phyloP scores from a whole-genome alignment of 148 eudicot genomes.

The Nepenthes gracilis region DNA sequence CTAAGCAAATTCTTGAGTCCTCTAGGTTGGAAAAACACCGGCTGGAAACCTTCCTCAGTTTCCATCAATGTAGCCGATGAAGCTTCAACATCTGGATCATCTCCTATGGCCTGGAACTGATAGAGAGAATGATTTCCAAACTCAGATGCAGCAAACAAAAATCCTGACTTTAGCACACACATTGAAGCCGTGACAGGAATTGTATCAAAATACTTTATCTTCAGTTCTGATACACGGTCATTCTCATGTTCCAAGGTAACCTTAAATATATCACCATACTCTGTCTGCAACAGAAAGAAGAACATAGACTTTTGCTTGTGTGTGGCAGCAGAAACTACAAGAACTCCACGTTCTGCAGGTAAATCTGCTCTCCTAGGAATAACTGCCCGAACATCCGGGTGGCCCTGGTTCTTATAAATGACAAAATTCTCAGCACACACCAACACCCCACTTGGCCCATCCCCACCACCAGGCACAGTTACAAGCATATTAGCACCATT shows the following conservation, averaged over 20 bases:
- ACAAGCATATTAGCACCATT: conserved; percentile 97
- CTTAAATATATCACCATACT: conserved; percentile 91
- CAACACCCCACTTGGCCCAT: conserved; percentile 96
- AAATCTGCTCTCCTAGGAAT: conserved; percentile 88
- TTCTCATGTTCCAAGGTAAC: conserved; percentile 73
- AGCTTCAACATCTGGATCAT: conserved; percentile 89
- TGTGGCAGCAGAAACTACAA: conserved; percentile 80
- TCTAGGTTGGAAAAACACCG: conserved; percentile 83
- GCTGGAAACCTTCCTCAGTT: conserved; percentile 90
- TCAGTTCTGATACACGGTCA: conserved; percentile 70
- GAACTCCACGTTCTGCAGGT: conserved; percentile 85
- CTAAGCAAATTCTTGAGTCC: conserved; percentile 76
- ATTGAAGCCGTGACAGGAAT: conserved; percentile 79
- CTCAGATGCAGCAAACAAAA: conserved; percentile 93
- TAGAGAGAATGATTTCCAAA: conserved; percentile 93
- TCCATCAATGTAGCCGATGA: conserved; percentile 73
- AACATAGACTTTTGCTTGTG: conserved; percentile 91
- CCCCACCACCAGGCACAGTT: conserved; percentile 95
- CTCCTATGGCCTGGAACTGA: conserved; percentile 97
- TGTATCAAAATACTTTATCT: conserved; percentile 88
- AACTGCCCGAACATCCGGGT: conserved; percentile 79
- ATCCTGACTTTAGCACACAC: conserved; percentile 85
- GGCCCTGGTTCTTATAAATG: conserved; percentile 94
- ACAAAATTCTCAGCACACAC: conserved; percentile 98
- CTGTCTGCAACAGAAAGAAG: conserved; percentile 85